Conservation (phyloP, 2,329 filamentous ascomycete genomes). For the Ceratocystis cacaofunesta region DNA sequence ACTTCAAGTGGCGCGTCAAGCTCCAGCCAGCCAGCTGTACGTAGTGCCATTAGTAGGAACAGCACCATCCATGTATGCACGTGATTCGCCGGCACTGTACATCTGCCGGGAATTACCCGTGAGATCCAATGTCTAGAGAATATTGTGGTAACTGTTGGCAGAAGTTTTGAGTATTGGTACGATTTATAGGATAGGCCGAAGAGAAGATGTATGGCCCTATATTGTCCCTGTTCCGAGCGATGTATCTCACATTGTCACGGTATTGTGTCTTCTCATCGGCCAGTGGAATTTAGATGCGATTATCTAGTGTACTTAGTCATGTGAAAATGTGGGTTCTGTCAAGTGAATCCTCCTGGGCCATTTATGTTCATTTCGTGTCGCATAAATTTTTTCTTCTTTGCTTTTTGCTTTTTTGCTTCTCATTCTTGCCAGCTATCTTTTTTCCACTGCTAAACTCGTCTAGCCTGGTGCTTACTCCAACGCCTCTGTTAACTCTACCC, state of each 20-base stretch:
- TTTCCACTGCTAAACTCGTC: background rate
- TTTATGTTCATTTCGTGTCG: conserved; percentile 1
- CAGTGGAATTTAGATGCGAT: conserved; percentile 18
- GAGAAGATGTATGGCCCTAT: no score
- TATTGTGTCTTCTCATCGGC: background rate
- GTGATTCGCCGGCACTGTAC: background rate
- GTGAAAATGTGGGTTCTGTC: conserved; percentile 14
- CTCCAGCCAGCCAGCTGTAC: background rate
- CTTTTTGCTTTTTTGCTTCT: background rate
- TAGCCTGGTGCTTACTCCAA: background rate
- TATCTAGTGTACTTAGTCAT: conserved; percentile 5
- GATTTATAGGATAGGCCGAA: no score
- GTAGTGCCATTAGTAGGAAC: background rate
- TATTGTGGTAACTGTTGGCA: no score
- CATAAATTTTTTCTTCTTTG: background rate
- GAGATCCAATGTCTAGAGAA: no score
- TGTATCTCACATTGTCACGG: background rate
- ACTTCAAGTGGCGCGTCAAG: conserved; percentile 18
- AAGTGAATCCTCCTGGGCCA: background rate
- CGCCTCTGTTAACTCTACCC: background rate
- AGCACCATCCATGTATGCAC: background rate
- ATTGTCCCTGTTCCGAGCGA: background rate
- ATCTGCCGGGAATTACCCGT: conserved; percentile 6
- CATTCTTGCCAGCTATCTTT: background rate
- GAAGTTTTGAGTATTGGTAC: no score